Conservation (phyloP, 2,329 filamentous ascomycete genomes). For the Dactylellina sp. region DNA sequence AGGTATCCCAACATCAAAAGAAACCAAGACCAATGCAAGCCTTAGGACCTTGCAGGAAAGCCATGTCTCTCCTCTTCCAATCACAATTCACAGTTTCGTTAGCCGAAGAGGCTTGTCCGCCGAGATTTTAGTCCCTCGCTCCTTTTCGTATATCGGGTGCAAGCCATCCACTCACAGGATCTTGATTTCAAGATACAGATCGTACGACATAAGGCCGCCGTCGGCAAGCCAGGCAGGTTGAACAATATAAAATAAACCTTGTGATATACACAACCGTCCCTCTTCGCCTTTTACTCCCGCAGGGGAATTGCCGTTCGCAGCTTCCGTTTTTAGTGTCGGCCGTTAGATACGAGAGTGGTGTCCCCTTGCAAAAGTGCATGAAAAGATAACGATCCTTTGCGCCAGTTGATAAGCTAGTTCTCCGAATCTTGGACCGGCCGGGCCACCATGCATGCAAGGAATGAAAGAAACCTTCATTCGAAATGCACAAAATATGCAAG, state of each 20-base stretch:
- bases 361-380: neutral
- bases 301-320: conserved; percentile 27
- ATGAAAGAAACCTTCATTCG: neutral
- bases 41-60: conserved; percentile 25
- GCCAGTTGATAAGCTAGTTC: neutral
- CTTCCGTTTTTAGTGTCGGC: conserved; percentile 39
- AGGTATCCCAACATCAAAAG: conserved; percentile 20
- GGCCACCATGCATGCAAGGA: neutral
- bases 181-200: neutral
- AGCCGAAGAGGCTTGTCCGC: conserved; percentile 7
- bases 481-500: neutral
- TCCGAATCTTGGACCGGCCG: too few relatives aligned
- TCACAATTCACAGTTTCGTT: conserved; percentile 1
- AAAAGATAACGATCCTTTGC: neutral
- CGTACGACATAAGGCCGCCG: conserved; percentile 24
- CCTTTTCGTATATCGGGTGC: neutral
- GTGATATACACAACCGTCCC: conserved; percentile 21
- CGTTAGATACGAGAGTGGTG: conserved; percentile 15
- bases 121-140: conserved; percentile 21
- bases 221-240: conserved; percentile 5
- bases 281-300: neutral
- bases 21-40: neutral
- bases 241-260: conserved; percentile 11
- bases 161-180: conserved; percentile 11
- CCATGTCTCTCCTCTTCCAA: conserved; percentile 7